A percentile compares a stretch with the other conserved stretches of the same genome.
phyloP scores from a whole-genome alignment of 169 alveolate genomes.

The Eimeria sp. region DNA sequence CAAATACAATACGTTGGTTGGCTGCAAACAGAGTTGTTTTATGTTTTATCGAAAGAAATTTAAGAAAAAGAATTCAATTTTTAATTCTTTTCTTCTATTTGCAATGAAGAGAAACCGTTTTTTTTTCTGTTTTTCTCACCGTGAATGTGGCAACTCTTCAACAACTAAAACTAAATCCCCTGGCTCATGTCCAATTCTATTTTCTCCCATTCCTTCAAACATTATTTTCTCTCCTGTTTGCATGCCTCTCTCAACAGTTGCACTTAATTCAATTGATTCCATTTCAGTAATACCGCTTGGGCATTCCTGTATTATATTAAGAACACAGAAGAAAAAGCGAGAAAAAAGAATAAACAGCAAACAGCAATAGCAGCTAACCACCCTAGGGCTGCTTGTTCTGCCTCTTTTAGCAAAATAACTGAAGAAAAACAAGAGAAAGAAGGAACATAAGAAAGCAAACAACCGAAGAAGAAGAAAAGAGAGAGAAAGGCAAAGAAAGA shows the following conservation, averaged over 20 bases:
- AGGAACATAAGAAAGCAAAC: too few relatives aligned
- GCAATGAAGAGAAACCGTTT: too few relatives aligned
- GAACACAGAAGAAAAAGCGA: neutral
- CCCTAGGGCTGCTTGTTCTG: too few relatives aligned
- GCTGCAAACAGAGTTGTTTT: conserved; percentile 84
- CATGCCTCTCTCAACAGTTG: conserved; percentile 86
- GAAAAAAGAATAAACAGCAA: too few relatives aligned
- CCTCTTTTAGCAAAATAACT: too few relatives aligned
- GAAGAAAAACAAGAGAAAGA: too few relatives aligned
- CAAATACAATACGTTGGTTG: too few relatives aligned
- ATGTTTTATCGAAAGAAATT: too few relatives aligned
- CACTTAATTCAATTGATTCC: conserved; percentile 83
- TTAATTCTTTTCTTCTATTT: too few relatives aligned
- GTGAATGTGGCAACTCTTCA: conserved; percentile 83
- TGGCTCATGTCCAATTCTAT: conserved; percentile 84
- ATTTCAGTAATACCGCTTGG: conserved; percentile 86
- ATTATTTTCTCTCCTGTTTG: conserved; percentile 83
- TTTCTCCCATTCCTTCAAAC: conserved; percentile 87
- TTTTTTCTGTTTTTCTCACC: conserved; percentile 16
- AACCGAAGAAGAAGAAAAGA: neutral
- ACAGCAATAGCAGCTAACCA: too few relatives aligned
- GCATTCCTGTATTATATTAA: conserved; percentile 81
- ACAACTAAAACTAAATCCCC: conserved; percentile 85
- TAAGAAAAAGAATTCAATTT: neutral
- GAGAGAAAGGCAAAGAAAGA: neutral